Evolutionary conservation across 1,284 basidiomycete species (phyloP), one percentile per base, ranked within the genome.

Genomic region (Wolfiporia cocos): DNA sequence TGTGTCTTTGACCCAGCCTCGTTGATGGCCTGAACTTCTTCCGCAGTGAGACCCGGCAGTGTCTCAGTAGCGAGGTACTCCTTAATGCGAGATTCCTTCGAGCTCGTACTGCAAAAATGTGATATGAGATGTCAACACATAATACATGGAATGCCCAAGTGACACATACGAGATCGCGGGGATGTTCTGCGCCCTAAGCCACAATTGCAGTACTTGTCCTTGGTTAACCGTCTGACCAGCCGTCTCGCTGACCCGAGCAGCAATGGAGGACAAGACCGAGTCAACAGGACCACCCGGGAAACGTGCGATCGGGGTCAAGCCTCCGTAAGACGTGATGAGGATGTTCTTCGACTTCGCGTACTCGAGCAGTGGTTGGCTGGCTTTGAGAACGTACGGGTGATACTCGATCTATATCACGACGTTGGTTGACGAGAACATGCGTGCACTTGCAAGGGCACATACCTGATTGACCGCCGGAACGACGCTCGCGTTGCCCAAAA

Each of bases 381-480:
- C 69, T 51, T 77, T 73, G 67, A 74, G 81, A 32, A 89, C 66
- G 59, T 91, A 88, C 4, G 90, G 87, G 58, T 93, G 87, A 44
- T 81, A 76, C 59, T 92, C 88, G 42, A 92, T 79, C 86, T 84
- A 33, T n/a, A 31, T 6, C 21, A 14, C 20, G 18, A 22, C 5
- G 26, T 47, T 5, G 36, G 21, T 17, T 12, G 5, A 12, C 9
- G 22, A 11, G 11, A 31, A 6, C 2, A 24, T 19, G 11, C 14
- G 18, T 20, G 18, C 18, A 28, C 17, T 42, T 3, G 5, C 7
- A 24, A n/a, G 2, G 5, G 0, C 26, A 39, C 59, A 41, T 44
- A 81, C 88, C 76, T 93, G 91, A 58, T 93, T 92, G 11, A 88
- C 78, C 3, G 78, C 76, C 0, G 90, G 89, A 3, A 70, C 52